Evolutionary conservation across 2,329 filamentous ascomycete genomes (phyloP), one percentile per base, ranked within the genome.

Genomic region (Xylariaceae sp.): DNA sequence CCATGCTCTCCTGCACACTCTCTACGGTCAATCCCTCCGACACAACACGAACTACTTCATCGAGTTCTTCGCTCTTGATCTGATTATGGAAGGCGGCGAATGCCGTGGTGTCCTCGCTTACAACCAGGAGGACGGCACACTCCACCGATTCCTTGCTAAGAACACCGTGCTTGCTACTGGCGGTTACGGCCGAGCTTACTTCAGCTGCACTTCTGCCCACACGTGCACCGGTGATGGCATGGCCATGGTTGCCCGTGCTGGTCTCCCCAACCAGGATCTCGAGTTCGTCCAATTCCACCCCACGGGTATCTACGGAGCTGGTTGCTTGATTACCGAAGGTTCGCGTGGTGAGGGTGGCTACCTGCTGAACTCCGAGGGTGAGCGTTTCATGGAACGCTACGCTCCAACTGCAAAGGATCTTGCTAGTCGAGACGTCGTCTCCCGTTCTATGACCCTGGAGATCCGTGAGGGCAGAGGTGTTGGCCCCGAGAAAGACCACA

Each of bases 41-140:
- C 91, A 97, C 82, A 96, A 96, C 81, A 96, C 92, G 70, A 96
- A 96, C 80, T 99, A 96, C 83, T 97, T 99, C 77, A 96, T 99
- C 73, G 94, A 97, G 76, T 97, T 91, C 81, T 99, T 97, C 73
- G 94, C 91, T 67, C 83, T 95, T 64, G 94, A 97, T 72, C 78
- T 97, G 74, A 88, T 99, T 68, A 97, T 97, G 94, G 88, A 96
- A 77, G 89, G 95, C 68, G 92, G 92, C 58, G 88, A 92, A 74
- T 97, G 92, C 80, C 91, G 91, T 65, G 94, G 94, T 83, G 89
- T 97, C 64, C 81, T 97, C 64, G 92, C 92, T 57, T 96, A 96
- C 78, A 97, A 96, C 83, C 91, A 96, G 77, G 92, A 99, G 77
- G 94, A 99, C 70, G 94, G 94, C 62, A 97, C 92, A 34, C 85